Evolutionary conservation across 1,139 yeast species (phyloP).

Genomic region (Suhomyces atakaporum): DNA sequence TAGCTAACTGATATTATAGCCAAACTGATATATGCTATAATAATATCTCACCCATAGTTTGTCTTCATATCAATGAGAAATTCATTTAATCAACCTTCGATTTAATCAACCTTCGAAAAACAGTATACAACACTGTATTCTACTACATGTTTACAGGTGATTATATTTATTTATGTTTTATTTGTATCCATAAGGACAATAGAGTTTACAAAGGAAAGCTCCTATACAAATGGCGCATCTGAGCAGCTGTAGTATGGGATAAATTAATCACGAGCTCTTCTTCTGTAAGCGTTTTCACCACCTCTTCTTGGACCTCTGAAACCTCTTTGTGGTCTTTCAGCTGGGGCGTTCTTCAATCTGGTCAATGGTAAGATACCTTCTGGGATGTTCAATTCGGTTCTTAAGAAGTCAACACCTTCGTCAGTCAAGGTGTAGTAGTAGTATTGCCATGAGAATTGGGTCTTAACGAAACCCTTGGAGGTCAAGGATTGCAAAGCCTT

Average conservation of each 20-base stretch:
- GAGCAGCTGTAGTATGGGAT: conserved; percentile 10
- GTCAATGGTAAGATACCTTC: conserved; percentile 98
- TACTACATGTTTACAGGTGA: conserved; percentile 6
- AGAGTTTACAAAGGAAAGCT: conserved; percentile 12
- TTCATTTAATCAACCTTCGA: no score
- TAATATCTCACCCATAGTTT: no score
- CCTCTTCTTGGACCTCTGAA: conserved; percentile 40
- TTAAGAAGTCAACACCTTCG: conserved; percentile 98
- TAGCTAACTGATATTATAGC: no score
- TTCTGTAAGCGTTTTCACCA: conserved; percentile 45
- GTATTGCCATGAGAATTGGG: conserved; percentile 99
- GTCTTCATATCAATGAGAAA: no score
- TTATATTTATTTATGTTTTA: conserved; percentile 12
- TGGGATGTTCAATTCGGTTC: conserved; percentile 98
- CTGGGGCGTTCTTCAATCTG: conserved; percentile 92
- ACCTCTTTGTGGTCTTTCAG: conserved; percentile 72
- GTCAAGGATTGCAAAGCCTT: conserved; percentile 99
- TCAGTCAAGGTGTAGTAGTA: conserved; percentile 99
- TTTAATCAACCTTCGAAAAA: no score
- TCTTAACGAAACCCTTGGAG: conserved; percentile 98
- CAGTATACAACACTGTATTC: neutral
- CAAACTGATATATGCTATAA: no score
- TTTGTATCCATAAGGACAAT: conserved; percentile 9
- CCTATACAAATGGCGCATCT: conserved; percentile 5
- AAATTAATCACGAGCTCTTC: conserved; percentile 50